Percentiles rank a stretch among this genome's conserved stretches.
phyloP scores from a whole-genome alignment of 129 eudicot genomes.

The Deinandra increscens region DNA sequence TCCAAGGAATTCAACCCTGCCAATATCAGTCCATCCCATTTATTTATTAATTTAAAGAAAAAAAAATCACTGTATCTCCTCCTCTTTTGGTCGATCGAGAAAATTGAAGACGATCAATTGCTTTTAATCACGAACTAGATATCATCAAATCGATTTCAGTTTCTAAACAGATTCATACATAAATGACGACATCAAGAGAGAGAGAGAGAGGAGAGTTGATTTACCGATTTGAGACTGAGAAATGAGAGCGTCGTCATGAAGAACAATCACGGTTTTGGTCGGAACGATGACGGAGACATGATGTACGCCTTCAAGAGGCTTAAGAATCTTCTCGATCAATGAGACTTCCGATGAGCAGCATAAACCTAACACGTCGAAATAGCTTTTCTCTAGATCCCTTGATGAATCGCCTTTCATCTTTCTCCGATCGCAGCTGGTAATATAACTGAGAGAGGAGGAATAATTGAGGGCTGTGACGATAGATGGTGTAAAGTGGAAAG shows the following conservation, averaged over 20 bases:
- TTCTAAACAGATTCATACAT: neutral
- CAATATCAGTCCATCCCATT: neutral
- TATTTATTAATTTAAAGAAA: neutral
- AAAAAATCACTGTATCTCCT: neutral
- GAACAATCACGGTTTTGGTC: slow-evolving; percentile 63
- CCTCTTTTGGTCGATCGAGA: too few relatives aligned
- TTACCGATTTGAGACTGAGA: slow-evolving; percentile 73
- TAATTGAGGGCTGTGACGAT: too few relatives aligned
- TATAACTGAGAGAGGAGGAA: too few relatives aligned
- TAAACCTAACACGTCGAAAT: slow-evolving; percentile 69
- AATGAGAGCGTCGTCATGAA: slow-evolving; percentile 56
- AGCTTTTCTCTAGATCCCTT: slow-evolving; percentile 50
- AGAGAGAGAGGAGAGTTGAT: neutral
- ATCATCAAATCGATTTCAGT: too few relatives aligned
- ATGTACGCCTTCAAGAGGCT: slow-evolving; percentile 57
- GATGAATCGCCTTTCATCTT: slow-evolving; percentile 17
- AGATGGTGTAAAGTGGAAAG: too few relatives aligned
- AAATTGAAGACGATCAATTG: too few relatives aligned
- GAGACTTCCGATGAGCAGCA: slow-evolving; percentile 82
- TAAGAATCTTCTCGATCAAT: slow-evolving; percentile 57
- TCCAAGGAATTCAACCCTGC: too few relatives aligned
- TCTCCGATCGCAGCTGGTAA: neutral
- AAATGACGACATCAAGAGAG: neutral
- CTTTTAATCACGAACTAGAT: too few relatives aligned
- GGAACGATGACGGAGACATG: slow-evolving; percentile 67